Base-by-base conservation (phyloP, 345 rosid species). In the Hypericum androsaemum region DNA sequence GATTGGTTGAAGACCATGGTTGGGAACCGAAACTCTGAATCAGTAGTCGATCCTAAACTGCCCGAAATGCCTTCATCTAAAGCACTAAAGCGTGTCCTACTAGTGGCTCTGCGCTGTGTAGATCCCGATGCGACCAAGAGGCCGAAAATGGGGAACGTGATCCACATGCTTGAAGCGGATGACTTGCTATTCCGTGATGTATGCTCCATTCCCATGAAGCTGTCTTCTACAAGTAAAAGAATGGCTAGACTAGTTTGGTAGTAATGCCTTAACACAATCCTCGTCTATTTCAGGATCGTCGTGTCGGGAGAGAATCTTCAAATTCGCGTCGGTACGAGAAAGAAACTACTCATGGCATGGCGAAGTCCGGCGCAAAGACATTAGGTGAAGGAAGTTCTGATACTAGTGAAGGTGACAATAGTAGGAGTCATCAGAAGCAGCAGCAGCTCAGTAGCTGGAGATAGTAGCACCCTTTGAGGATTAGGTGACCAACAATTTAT, bases 101-200 rank as follows among this genome's bases (percentile, higher is more conserved):
- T 90, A 49, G 96, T 90, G 6, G 98, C 98, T 39, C 71, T 87
- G 45, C 77, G 88, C 47, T 90, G 98, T 64, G 96, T 90, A 51
- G 98, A 90, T 64, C 96, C 98, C 7, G 98, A 90, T 43, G 96
- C 89, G 12, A 80, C 84, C 43, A 90, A 84, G 71, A 79, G 98
- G 63, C 98, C 98, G 41, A 90, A 84, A 73, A 90, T 90, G 96
- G 96, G 95, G 44, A 83, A 90, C 58, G 78, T 90, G 41, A 82
- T 90, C 69, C 98, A 90, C 80, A 87, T 87, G 98, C 95, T 90
- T 14, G 98, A 87, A 76, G 89, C 95, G 6, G 98, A 90, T 64
- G 88, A 87, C 70, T 63, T 90, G 69, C 70, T 87, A 67, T 76
- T 72, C 67, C 86, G 70, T 32, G 87, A 90, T 59, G 98, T 87